Evolutionary conservation across 441 rosid species (phyloP), one percentile per base, ranked within the genome.

Genomic region (Populus hybrid): DNA sequence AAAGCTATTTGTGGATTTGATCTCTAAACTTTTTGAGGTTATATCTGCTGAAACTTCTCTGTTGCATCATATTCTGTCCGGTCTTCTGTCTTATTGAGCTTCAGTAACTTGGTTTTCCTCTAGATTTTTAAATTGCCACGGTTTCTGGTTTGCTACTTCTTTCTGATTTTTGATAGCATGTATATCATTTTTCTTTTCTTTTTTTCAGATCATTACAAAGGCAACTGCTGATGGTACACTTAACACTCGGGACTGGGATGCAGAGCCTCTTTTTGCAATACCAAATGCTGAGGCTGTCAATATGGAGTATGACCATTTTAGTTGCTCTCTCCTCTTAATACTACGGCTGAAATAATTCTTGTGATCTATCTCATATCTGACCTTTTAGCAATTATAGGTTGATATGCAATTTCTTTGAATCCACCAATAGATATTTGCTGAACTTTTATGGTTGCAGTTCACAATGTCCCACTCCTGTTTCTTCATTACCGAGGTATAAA

Each of bases 161-260:
- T 40, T 81, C 53, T 69, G 79, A 72, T 68, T 75, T 79, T 69
- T 69, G 68, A 26, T 36, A 70, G 30, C 69, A 26, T n/a, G 30
- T 26, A 35, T 46, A 11, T 66, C n/a, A 71, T 63, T 26, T 70
- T 73, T 61, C 53, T 34, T 34, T 34, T 34, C 74, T 81, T 65
- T 61, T 76, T 64, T 81, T 42, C 89, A 96, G 98, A 86, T 94
- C 65, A 92, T 94, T 88, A 90, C 87, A 6, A 89, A 85, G 71
- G 98, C 98, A 79, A 92, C 85, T 63, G 86, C 87, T 81, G 98
- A 94, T 85, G 88, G 93, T 30, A 90, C 96, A 67, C 89, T 96
- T 42, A 65, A 86, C 80, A 88, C 91, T 18, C 89, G 89, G 76
- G 97, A 96, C 78, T 96, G 98, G 98, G 98, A 96, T 86, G 83